A percentile compares a stretch with the other conserved stretches of the same genome.
Conservation (phyloP, 352 stramenopile species). For the Thalassiosira livingstoniorum region DNA sequence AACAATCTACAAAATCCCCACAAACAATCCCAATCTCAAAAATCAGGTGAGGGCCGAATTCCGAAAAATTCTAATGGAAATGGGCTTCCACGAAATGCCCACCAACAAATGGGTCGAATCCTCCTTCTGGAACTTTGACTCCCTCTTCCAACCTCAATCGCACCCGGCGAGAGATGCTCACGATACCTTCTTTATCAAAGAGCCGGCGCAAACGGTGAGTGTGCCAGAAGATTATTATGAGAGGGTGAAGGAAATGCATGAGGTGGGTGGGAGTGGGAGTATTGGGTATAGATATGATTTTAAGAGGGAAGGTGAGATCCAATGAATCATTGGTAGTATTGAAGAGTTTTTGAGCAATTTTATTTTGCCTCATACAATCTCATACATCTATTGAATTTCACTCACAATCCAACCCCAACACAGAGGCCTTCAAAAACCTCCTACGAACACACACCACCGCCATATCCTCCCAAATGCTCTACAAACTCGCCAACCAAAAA, state of each 20-base stretch:
- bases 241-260: constrained; percentile 98
- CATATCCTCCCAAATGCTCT: constrained; percentile 99
- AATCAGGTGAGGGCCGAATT: constrained; percentile 93
- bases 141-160: constrained; percentile 99
- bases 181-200: constrained; percentile 99
- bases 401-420: neutral
- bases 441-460: constrained; percentile 99
- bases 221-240: constrained; percentile 99
- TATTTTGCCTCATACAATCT: no score
- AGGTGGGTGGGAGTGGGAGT: constrained; percentile 94
- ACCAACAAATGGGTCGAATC: constrained; percentile 99
- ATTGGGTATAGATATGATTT: constrained; percentile 94
- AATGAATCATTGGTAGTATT: no score
- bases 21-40: neutral
- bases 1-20: constrained; percentile 33
- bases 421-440: constrained; percentile 98
- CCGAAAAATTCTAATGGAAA: constrained; percentile 98
- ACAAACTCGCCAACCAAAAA: constrained; percentile 94
- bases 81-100: constrained; percentile 99
- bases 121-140: constrained; percentile 99
- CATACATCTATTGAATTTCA: no score
- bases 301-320: constrained; percentile 66
- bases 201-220: constrained; percentile 82
- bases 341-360: no score
- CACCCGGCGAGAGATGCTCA: constrained; percentile 99